Percentiles rank a stretch among this genome's conserved stretches.
Evolutionary conservation across 306 rosid species (phyloP).

Genomic region (Elaeagnus macrophylla): DNA sequence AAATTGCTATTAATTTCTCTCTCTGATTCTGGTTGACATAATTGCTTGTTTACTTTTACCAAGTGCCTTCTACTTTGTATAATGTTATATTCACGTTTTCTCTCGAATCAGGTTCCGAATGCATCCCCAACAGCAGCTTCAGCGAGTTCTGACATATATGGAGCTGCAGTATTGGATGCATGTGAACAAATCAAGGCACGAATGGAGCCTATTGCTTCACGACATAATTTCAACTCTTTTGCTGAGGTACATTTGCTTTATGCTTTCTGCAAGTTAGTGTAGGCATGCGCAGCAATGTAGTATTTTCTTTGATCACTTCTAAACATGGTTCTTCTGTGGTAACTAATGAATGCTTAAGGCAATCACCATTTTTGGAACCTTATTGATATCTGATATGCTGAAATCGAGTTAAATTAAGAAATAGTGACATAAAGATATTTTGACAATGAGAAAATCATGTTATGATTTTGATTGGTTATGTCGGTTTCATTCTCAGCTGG

Average conservation of each 20-base stretch:
- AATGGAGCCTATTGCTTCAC: conserved; percentile 75
- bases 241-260: conserved; percentile 38
- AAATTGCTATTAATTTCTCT: too few relatives aligned
- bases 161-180: conserved; percentile 94
- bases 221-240: conserved; percentile 52
- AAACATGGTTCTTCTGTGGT: too few relatives aligned
- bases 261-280: conserved; percentile 4
- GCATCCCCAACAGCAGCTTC: conserved; percentile 95
- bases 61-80: conserved; percentile 13
- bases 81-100: conserved; percentile 20
- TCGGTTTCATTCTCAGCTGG: conserved; percentile 52
- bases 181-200: conserved; percentile 81
- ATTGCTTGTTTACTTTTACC: not conserved
- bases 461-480: conserved; percentile 8
- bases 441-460: conserved; percentile 13
- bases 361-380: too few relatives aligned
- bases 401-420: too few relatives aligned
- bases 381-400: too few relatives aligned
- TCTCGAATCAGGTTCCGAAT: conserved; percentile 67
- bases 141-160: conserved; percentile 94
- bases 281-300: not conserved
- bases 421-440: too few relatives aligned
- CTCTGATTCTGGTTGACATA: not conserved
- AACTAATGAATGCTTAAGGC: too few relatives aligned
- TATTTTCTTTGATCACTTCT: not conserved